Base-by-base conservation (phyloP, 371 early-diverging fungal species). In the Paraphysoderma sedebokerense region DNA sequence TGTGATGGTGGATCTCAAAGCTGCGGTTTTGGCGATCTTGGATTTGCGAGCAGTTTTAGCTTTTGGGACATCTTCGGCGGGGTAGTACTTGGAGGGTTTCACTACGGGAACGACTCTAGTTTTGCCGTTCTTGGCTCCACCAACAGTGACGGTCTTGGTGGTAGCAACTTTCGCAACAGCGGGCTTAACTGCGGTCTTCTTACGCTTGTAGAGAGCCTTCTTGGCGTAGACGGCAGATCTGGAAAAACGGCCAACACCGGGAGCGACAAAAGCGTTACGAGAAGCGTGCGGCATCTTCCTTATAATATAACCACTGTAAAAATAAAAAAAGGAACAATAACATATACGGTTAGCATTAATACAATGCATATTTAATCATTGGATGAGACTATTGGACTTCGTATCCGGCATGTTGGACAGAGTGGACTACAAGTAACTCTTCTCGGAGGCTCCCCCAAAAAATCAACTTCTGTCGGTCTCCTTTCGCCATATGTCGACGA, bases 1-100 rank as follows among this genome's bases (percentile, higher is more conserved):
- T 54, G 85, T 87, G 71, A 97, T 92, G 65, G 82, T 63, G 53
- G 70, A 55, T 65, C 95, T 89, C 56, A 93, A 80, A 59, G 67
- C 66, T 52, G 80, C 67, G 50, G 74, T 58, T 54, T 70, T 66
- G 66, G 72, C 65, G 60, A 48, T n/a, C 40, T 41, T 44, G 32
- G 79, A 58, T 83, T 93, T 92, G 74, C 87, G 82, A 53, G 70
- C 61, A 51, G 61, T 61, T 77, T 84, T 85, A 69, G 85, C 81
- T 54, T 63, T 54, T 38, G 77, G 67, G 52, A 75, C 77, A 61
- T 87, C 87, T 59, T 83, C 85, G 56, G 88, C 89, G 42, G 88
- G 76, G 73, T 86, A 83, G 77, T 79, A 86, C 57, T 78, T 72
- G 59, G 79, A 59, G 49, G 81, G 75, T 74, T 81, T 82, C 57